These are phyloP conservation scores for Globisporangium acanthophoron DNA, from an alignment of 352 stramenopile species.

Conservation along the genomic window DNA sequence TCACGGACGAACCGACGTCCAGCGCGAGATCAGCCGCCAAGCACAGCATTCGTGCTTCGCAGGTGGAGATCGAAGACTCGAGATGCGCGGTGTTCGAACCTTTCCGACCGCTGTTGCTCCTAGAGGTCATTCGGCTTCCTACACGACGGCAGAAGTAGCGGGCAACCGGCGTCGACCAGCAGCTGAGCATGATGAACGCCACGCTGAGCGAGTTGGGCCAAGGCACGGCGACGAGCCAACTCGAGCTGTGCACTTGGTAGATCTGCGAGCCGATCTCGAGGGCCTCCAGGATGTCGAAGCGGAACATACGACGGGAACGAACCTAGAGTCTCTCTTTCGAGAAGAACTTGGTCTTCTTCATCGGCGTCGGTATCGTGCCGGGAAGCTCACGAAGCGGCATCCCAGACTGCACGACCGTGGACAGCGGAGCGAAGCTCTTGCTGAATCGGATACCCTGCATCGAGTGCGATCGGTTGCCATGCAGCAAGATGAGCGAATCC, in stretches of 20 bases:
- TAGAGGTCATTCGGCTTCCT: not conserved
- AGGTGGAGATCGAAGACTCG: too few relatives aligned
- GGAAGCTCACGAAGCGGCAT: slow-evolving; percentile 6
- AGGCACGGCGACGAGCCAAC: too few relatives aligned
- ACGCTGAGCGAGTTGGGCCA: too few relatives aligned
- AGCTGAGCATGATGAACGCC: too few relatives aligned
- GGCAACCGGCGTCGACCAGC: too few relatives aligned
- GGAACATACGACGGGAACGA: slow-evolving; percentile 1
- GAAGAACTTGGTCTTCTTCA: not conserved
- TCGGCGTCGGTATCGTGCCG: not conserved
- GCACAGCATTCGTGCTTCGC: not conserved
- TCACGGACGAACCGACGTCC: not conserved
- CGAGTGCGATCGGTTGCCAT: not conserved
- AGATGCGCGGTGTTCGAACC: too few relatives aligned
- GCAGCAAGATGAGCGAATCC: slow-evolving; percentile 1
- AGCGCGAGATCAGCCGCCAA: not conserved
- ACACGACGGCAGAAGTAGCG: not conserved
- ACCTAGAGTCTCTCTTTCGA: not conserved
- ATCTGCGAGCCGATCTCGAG: too few relatives aligned
- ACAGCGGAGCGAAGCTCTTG: not conserved
- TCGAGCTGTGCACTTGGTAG: too few relatives aligned
- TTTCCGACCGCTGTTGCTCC: not conserved
- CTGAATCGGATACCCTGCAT: not conserved
- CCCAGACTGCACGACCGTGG: not conserved
- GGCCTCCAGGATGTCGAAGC: too few relatives aligned